Conservation (phyloP, 352 stramenopile species). For the Globisporangium middletonii region DNA sequence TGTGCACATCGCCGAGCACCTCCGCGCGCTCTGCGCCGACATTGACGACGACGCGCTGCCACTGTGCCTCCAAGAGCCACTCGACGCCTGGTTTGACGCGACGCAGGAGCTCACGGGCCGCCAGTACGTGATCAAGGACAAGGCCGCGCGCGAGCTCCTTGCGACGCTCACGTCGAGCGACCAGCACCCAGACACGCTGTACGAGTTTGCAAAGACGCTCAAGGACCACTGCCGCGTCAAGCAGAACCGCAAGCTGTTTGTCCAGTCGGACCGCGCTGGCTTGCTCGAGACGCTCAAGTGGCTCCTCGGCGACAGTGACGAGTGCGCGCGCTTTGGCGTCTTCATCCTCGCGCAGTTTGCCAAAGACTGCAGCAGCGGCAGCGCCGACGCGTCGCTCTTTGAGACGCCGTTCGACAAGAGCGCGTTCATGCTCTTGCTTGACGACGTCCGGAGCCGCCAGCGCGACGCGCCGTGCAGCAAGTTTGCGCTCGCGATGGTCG, state of each 20-base stretch:
- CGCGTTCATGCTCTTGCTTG: slow-evolving; percentile 42
- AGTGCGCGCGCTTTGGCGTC: slow-evolving; percentile 48
- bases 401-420: slow-evolving; percentile 55
- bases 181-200: slow-evolving; percentile 50
- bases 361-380: slow-evolving; percentile 26
- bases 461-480: slow-evolving; percentile 23
- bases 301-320: slow-evolving; percentile 57
- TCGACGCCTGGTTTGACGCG: slow-evolving; percentile 56
- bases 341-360: slow-evolving; percentile 64
- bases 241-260: slow-evolving; percentile 61
- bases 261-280: slow-evolving; percentile 28
- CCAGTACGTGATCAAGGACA: slow-evolving; percentile 47
- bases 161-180: slow-evolving; percentile 53
- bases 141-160: slow-evolving; percentile 37
- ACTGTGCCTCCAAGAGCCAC: slow-evolving; percentile 33
- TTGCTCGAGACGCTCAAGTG: slow-evolving; percentile 52
- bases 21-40: slow-evolving; percentile 47
- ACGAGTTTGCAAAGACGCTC: slow-evolving; percentile 51
- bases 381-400: slow-evolving; percentile 32
- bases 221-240: slow-evolving; percentile 72
- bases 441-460: slow-evolving; percentile 22
- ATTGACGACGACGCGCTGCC: slow-evolving; percentile 55
- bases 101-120: slow-evolving; percentile 41
- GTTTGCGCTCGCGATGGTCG: slow-evolving; percentile 50
- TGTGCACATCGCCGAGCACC: slow-evolving; percentile 38